Evolutionary conservation across 164 flowering plant species (phyloP).

Genomic region (Vitis rotundifolia): DNA sequence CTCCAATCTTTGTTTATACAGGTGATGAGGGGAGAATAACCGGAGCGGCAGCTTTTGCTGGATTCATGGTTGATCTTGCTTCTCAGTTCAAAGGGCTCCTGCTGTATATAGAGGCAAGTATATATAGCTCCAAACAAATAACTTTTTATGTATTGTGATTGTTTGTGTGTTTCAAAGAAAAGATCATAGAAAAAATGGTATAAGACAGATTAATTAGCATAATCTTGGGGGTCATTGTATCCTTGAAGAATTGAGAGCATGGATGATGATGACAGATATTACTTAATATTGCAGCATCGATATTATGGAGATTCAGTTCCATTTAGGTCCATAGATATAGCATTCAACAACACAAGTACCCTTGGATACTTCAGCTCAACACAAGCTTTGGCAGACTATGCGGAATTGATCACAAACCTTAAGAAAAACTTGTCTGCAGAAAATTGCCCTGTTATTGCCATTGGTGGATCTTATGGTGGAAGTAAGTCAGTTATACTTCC

Average conservation of each 20-base stretch:
- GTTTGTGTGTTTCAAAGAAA: neutral
- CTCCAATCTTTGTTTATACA: slow-evolving; percentile 10
- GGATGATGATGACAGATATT: neutral
- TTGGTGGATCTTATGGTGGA: slow-evolving; percentile 44
- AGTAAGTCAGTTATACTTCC: slow-evolving; percentile 20
- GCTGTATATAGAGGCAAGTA: slow-evolving; percentile 11
- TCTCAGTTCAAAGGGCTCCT: slow-evolving; percentile 1
- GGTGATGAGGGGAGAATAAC: slow-evolving; percentile 3
- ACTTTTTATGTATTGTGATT: neutral
- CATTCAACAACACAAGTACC: slow-evolving; percentile 15
- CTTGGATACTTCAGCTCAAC: slow-evolving; percentile 35
- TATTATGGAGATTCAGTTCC: slow-evolving; percentile 15
- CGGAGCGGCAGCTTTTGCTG: neutral
- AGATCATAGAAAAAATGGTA: neutral
- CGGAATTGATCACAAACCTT: slow-evolving; percentile 22
- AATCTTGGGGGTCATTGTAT: no score
- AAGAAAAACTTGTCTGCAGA: slow-evolving; percentile 18
- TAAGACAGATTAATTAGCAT: no score
- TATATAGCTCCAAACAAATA: neutral
- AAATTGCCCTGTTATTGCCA: slow-evolving; percentile 27
- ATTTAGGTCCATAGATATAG: neutral
- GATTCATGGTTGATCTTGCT: slow-evolving; percentile 8
- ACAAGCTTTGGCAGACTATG: slow-evolving; percentile 43
- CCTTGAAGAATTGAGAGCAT: neutral
- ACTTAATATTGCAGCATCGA: slow-evolving; percentile 6